Evolutionary conservation across 768 basidiomycete species (phyloP).

Genomic region (Boletus barrowsii): DNA sequence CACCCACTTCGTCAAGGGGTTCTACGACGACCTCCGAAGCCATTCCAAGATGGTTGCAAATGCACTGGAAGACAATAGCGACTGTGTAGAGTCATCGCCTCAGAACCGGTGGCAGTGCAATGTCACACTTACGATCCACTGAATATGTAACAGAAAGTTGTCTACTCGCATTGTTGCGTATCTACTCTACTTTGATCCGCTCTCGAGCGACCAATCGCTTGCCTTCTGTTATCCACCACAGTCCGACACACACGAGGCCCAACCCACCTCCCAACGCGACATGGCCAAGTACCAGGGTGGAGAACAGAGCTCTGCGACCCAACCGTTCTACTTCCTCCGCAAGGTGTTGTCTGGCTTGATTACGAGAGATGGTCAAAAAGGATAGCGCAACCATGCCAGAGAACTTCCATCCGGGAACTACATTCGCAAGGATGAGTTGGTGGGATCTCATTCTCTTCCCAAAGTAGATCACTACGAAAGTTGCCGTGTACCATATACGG

Average conservation of each 20-base stretch:
- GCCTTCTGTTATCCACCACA: constrained; percentile 32
- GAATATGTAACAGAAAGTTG: background rate
- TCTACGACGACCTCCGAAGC: constrained; percentile 24
- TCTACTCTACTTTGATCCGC: constrained; percentile 23
- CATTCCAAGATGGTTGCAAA: constrained; percentile 22
- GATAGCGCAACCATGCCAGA: constrained; percentile 21
- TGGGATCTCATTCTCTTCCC: constrained; percentile 12
- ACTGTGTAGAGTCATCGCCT: too few species aligned
- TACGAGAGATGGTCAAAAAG: constrained; percentile 18
- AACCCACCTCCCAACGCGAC: constrained; percentile 25
- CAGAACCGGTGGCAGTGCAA: constrained; percentile 17
- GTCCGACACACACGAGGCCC: constrained; percentile 23
- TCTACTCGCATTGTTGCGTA: background rate
- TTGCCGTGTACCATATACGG: constrained; percentile 58
- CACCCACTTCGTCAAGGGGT: constrained; percentile 31
- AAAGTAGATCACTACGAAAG: constrained; percentile 52
- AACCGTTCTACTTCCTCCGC: constrained; percentile 9
- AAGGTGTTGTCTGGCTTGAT: constrained; percentile 16
- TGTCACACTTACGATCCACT: background rate
- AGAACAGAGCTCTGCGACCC: constrained; percentile 22
- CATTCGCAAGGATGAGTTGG: constrained; percentile 9
- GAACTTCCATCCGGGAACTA: constrained; percentile 30
- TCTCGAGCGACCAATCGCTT: constrained; percentile 17
- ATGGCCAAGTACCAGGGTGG: constrained; percentile 20
- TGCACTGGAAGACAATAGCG: background rate